Base-by-base conservation (phyloP, 495 filamentous ascomycete species). In the Penicillium crystallinum region DNA sequence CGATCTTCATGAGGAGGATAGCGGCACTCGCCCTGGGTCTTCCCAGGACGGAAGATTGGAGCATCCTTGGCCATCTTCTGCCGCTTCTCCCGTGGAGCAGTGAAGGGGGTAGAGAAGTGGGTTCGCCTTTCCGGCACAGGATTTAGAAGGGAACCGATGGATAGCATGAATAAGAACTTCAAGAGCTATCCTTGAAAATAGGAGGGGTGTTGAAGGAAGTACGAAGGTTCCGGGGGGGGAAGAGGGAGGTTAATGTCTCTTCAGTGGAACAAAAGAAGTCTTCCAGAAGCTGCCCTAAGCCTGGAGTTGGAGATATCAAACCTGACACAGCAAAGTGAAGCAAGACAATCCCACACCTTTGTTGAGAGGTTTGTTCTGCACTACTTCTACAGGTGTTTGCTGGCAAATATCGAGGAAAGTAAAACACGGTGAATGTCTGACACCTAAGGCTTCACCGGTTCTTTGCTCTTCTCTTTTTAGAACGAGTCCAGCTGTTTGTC, bases 1-100 rank as follows among this genome's bases (percentile, higher is more conserved):
- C 84, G 68, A 25, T 73, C 66, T 53, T 92, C 86, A 58, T 76
- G 82, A 8, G 89, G 87, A 19, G 77, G 74, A 59, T 82, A 95
- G 48, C 82, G 83, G 49, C 90, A 66, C 29, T 74, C 66, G 11
- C 86, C 88, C 52, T 78, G 78, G 22, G 81, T 68, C 49, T 76
- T 79, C 34, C 78, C 79, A 47, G 75, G 80, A 0, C 73, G 67
- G 55, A 86, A 80, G 5, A 82, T 63, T 1, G 82, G 77, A 27
- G 79, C 72, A 50, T 86, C 81, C 61, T 86, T 87, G 36, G 77
- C 70, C 58, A 74, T 57, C 57, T 83, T 83, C 19, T 63, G 64
- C 44, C 73, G 72, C 55, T 75, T 80, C 15, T 63, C 61, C 1
- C 44, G 62, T 37, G 67, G 3, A 7, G 23, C 23, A 27, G 23